Evolutionary conservation across 2,329 filamentous ascomycete genomes (phyloP).

Genomic region (Ophidiomyces ophidiicola): DNA sequence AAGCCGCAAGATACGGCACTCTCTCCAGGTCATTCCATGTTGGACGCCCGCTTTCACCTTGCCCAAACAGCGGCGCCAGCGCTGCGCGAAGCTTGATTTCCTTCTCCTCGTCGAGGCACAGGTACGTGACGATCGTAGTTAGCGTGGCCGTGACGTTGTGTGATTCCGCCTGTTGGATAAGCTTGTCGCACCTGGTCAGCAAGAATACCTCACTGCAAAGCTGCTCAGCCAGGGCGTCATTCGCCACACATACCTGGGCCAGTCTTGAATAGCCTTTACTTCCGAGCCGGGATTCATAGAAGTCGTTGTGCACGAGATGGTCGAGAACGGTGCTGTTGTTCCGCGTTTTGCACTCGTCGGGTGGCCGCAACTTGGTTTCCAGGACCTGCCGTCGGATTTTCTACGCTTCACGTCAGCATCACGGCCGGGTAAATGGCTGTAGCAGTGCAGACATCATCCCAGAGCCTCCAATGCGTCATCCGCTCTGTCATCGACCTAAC

Average conservation of each 20-base stretch:
- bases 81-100: neutral
- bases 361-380: conserved; percentile 1
- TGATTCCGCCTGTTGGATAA: conserved; percentile 5
- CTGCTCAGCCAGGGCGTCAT: neutral
- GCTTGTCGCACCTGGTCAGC: neutral
- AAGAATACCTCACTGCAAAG: neutral
- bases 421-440: neutral
- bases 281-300: neutral
- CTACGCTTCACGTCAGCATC: neutral
- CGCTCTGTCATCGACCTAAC: conserved; percentile 4
- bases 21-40: conserved; percentile 6
- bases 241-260: conserved; percentile 1
- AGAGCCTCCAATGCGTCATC: conserved; percentile 3
- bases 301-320: conserved; percentile 4
- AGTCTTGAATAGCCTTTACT: neutral
- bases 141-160: conserved; percentile 2
- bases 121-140: conserved; percentile 2
- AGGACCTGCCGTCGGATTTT: conserved; percentile 5
- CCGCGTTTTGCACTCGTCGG: conserved; percentile 2
- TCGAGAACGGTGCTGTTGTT: conserved; percentile 3
- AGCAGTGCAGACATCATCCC: conserved; percentile 1
- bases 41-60: neutral
- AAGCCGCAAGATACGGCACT: conserved; percentile 5
- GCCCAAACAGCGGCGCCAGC: neutral
- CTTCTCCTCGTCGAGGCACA: conserved; percentile 1